Percentiles rank a stretch among this genome's conserved stretches.
Conservation (phyloP, 2,329 filamentous ascomycete species). For the Sclerotinia minor region DNA sequence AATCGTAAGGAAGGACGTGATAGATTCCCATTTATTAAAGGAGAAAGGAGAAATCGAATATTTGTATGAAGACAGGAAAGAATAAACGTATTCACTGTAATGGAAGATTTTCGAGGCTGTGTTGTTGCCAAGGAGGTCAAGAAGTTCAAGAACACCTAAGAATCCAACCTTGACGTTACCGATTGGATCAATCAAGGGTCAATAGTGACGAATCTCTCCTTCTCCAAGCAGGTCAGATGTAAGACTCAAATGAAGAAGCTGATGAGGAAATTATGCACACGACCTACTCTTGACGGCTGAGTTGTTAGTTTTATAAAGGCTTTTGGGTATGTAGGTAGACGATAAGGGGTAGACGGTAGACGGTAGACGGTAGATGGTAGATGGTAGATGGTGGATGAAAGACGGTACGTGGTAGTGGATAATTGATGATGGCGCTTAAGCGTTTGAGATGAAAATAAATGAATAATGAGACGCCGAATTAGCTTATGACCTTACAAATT, state of each 20-base stretch:
- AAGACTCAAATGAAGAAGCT: not conserved
- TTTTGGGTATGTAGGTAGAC: not conserved
- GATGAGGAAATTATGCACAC: conserved; percentile 6
- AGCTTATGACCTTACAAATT: not conserved
- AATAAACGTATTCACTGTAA: not conserved
- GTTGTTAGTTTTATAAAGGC: not conserved
- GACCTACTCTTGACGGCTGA: not conserved
- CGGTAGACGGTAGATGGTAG: too few species aligned
- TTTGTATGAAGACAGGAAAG: not conserved
- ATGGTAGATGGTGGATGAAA: not conserved
- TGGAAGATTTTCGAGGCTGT: conserved; percentile 11
- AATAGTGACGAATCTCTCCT: not conserved
- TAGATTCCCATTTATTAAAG: not conserved
- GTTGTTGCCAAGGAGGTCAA: conserved; percentile 5
- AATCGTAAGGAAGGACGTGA: not conserved
- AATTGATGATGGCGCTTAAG: conserved; percentile 7
- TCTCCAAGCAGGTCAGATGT: not conserved
- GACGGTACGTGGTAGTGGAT: not conserved
- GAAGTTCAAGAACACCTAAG: not conserved
- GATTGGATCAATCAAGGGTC: not conserved
- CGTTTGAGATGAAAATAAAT: not conserved
- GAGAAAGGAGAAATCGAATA: not conserved
- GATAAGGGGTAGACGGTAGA: too few species aligned
- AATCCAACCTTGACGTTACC: not conserved
- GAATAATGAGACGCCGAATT: not conserved